A percentile compares a stretch with the other conserved stretches of the same genome.
Conservation (phyloP, 164 flowering plant genomes). For the Vitis labrusca region DNA sequence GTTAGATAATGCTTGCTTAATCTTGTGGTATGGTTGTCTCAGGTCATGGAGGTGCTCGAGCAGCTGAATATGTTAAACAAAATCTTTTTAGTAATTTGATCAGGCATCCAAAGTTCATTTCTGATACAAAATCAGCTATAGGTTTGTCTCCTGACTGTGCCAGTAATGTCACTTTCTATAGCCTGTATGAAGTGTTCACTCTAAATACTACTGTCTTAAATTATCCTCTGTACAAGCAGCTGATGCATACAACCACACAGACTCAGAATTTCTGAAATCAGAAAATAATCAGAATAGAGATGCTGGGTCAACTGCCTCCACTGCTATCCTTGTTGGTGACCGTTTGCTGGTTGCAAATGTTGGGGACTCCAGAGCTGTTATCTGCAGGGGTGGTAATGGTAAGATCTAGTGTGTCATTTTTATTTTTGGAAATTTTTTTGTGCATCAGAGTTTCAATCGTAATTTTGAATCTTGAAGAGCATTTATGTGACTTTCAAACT, state of each 20-base stretch:
- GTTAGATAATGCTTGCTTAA: background rate
- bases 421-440: background rate
- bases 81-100: constrained; percentile 93
- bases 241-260: constrained; percentile 93
- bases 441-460: no score
- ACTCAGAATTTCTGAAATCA: constrained; percentile 86
- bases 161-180: background rate
- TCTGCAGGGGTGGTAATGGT: constrained; percentile 94
- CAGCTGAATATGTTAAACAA: constrained; percentile 94
- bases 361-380: constrained; percentile 96
- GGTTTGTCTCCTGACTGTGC: constrained; percentile 38
- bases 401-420: constrained; percentile 8
- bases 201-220: background rate
- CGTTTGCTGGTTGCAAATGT: constrained; percentile 96
- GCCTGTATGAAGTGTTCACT: background rate
- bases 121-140: constrained; percentile 94
- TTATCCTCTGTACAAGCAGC: constrained; percentile 41
- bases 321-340: constrained; percentile 95
- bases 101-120: constrained; percentile 88
- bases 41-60: constrained; percentile 99
- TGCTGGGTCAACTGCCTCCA: constrained; percentile 99
- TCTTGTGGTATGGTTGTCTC: constrained; percentile 14
- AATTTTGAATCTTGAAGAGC: no score
- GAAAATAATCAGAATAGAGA: constrained; percentile 86
- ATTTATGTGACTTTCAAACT: no score